These are phyloP conservation scores for Solanum neorickii DNA, from an alignment of 257 asterid genomes.

Conservation along the genomic window DNA sequence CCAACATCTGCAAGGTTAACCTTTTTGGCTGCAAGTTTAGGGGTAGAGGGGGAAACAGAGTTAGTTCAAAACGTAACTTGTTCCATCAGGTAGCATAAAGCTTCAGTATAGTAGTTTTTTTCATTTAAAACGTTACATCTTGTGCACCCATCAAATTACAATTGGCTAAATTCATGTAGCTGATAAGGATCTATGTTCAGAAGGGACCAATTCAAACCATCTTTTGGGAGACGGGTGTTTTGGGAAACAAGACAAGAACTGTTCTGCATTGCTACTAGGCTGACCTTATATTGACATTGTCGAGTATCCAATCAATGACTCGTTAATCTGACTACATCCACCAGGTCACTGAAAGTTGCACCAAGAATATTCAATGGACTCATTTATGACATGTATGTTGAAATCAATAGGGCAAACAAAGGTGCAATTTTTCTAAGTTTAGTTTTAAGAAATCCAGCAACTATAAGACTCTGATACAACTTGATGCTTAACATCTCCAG, in stretches of 20 bases:
- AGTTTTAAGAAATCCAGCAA: background rate
- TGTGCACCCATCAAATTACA: background rate
- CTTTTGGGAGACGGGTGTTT: background rate
- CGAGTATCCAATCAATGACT: background rate
- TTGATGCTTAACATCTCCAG: background rate
- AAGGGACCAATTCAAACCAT: background rate
- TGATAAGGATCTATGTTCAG: background rate
- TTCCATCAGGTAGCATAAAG: background rate
- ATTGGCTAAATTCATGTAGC: background rate
- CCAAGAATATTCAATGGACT: background rate
- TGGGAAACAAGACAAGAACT: background rate
- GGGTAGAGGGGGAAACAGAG: background rate
- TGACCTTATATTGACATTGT: background rate
- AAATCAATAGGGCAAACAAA: background rate
- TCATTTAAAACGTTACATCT: background rate
- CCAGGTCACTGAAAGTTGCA: background rate
- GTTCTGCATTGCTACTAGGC: background rate
- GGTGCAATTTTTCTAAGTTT: background rate
- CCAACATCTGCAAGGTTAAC: slow-evolving; percentile 80
- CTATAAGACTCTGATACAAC: background rate
- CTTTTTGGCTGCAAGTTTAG: slow-evolving; percentile 57
- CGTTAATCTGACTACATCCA: background rate
- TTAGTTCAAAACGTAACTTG: background rate
- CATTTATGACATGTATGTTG: background rate
- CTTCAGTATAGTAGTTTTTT: background rate